phyloP scores from a whole-genome alignment of 2,329 filamentous ascomycete genomes.

The Boeremia lycopersici region DNA sequence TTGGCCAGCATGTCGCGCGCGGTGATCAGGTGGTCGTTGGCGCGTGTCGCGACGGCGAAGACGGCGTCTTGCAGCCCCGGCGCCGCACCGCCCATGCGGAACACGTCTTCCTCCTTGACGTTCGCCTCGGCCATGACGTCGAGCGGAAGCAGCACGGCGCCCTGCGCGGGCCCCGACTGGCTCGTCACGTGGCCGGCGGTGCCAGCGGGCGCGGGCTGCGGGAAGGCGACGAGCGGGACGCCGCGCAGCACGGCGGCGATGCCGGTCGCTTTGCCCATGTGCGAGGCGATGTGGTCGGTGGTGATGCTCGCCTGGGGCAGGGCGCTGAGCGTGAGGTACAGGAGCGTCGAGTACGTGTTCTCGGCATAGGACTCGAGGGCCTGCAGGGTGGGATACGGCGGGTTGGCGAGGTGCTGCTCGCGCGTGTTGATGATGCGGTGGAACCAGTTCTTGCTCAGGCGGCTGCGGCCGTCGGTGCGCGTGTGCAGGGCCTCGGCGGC shows the following conservation, averaged over 20 bases:
- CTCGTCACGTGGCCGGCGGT: constrained; percentile 40
- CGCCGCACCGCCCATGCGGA: constrained; percentile 78
- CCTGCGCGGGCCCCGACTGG: constrained; percentile 57
- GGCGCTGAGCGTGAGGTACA: constrained; percentile 84
- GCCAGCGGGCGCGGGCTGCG: constrained; percentile 64
- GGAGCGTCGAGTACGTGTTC: constrained; percentile 89
- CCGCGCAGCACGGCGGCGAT: constrained; percentile 87
- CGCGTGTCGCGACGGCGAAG: constrained; percentile 88
- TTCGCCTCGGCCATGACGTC: constrained; percentile 86
- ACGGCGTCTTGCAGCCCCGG: constrained; percentile 85
- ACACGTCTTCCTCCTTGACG: constrained; percentile 87
- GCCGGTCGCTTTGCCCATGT: constrained; percentile 92
- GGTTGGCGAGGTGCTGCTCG: constrained; percentile 81
- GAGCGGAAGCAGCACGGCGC: constrained; percentile 78
- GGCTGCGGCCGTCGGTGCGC: constrained; percentile 54
- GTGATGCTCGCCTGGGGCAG: constrained; percentile 81
- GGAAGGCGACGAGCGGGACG: constrained; percentile 84
- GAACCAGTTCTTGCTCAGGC: constrained; percentile 63
- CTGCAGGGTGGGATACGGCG: constrained; percentile 75
- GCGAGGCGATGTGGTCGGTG: constrained; percentile 89
- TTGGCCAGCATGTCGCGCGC: constrained; percentile 89
- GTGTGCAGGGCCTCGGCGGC: constrained; percentile 65
- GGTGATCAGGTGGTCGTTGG: constrained; percentile 94
- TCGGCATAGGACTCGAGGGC: constrained; percentile 88
- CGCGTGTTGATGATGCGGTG: constrained; percentile 77